Base-by-base conservation (phyloP, 2,329 filamentous ascomycete genomes). In the Cytospora leucostoma region DNA sequence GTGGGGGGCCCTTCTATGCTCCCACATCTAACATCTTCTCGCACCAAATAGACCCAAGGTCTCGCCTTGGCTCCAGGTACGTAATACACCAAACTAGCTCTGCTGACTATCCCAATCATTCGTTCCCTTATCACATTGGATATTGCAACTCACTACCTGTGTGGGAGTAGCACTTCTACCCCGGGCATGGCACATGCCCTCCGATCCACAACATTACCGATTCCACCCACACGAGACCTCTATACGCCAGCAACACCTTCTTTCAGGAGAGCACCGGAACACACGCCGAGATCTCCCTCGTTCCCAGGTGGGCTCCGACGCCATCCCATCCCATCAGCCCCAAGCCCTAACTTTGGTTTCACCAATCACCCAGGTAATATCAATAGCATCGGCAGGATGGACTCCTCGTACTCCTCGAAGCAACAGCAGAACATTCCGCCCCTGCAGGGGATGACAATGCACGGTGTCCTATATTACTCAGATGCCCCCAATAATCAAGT, bases 391-490 rank as follows among this genome's bases (percentile, higher is more conserved):
- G 75, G 79, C 69, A 83, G 79, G 68, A 85, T 86, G 82, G 82
- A 84, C 71, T 19, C 77, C 74, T 68, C 81, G 74, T 74, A 74
- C 74, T 68, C 69, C 56, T 67, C 71, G 53, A 79, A 80, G 71
- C 68, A 71, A 44, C 74, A 76, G 67, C 71, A 75, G 59, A 80
- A 75, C 66, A 80, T 85, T 37, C 85, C 85, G 54, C 85, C 85
- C 10, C 77, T 88, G 27, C 72, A 77, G 67, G 67, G 77, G 7
- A 76, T 84, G 59, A 78, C 79, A 34, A 80, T 79, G 44, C 78
- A 88, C 59, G 85, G 85, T 49, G 82, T 82, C n/a, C 82, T 92
- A 61, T 81, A 82, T 62, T 89, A 88, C 69, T 79, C 76, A 4
- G 84, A 91, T 55, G 78, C 80, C 2, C 78, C 80, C 1, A 57